phyloP scores from a whole-genome alignment of 2,329 filamentous ascomycete genomes.

The Penicillium sp. region DNA sequence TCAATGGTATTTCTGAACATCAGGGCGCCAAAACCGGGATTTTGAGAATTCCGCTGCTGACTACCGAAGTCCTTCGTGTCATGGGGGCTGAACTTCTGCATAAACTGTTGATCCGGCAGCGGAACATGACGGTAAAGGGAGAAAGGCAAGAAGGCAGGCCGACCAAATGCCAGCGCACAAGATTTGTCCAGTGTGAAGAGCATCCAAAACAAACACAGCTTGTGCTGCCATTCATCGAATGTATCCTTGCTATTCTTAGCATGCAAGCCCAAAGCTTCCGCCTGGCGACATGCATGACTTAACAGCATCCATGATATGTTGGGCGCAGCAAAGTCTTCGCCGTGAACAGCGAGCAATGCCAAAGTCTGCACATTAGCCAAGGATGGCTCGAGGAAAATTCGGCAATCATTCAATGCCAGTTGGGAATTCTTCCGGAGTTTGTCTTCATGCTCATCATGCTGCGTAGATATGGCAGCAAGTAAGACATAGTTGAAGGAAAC shows the following conservation, averaged over 20 bases:
- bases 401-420: slow-evolving; percentile 13
- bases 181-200: slow-evolving; percentile 16
- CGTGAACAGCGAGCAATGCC: slow-evolving; percentile 10
- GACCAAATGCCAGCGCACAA: slow-evolving; percentile 17
- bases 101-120: not conserved
- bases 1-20: not conserved
- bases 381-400: slow-evolving; percentile 15
- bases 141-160: slow-evolving; percentile 10
- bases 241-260: not conserved
- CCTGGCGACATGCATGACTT: slow-evolving; percentile 16
- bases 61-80: not conserved
- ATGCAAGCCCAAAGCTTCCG: slow-evolving; percentile 13
- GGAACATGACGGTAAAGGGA: slow-evolving; percentile 8
- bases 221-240: not conserved
- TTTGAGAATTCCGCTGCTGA: not conserved
- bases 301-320: slow-evolving; percentile 17
- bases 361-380: slow-evolving; percentile 11
- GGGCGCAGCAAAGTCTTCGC: slow-evolving; percentile 16
- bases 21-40: not conserved
- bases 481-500: slow-evolving; percentile 16
- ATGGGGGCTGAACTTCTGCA: not conserved
- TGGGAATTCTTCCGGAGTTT: slow-evolving; percentile 6
- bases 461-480: slow-evolving; percentile 1
- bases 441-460: not conserved
- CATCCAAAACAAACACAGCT: slow-evolving; percentile 16